Evolutionary conservation across 345 rosid genomes (phyloP).

Genomic region (Passiflora organensis): DNA sequence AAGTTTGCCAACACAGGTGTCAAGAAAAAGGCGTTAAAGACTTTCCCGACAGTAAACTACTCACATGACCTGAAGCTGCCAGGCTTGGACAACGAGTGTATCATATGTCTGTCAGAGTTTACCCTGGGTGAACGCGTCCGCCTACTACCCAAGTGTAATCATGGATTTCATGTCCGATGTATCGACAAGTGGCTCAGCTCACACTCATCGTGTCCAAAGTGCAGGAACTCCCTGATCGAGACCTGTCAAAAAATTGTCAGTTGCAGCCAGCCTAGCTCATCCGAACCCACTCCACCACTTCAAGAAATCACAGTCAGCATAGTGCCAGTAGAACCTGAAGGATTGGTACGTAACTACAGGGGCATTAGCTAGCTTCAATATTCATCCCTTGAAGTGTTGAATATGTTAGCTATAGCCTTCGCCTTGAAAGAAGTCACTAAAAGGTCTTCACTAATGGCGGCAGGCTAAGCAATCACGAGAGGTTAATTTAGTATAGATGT

Average conservation of each 20-base stretch:
- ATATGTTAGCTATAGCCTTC: too few species aligned
- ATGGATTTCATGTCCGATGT: slow-evolving; percentile 60
- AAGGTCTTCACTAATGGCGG: too few species aligned
- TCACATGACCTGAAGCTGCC: slow-evolving; percentile 31
- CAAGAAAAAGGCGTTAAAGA: slow-evolving; percentile 34
- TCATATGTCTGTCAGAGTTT: slow-evolving; percentile 50
- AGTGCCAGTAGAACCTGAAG: slow-evolving; percentile 56
- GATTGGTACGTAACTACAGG: slow-evolving; percentile 36
- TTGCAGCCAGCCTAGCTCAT: slow-evolving; percentile 34
- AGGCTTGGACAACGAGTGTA: slow-evolving; percentile 48
- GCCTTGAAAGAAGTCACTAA: too few species aligned
- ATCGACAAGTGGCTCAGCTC: slow-evolving; percentile 64
- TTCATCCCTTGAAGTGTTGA: too few species aligned
- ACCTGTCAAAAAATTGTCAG: slow-evolving; percentile 77
- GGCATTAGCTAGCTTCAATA: slow-evolving; percentile 15
- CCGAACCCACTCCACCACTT: slow-evolving; percentile 26
- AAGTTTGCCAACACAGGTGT: slow-evolving; percentile 35
- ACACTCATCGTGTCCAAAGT: slow-evolving; percentile 61
- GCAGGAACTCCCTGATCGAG: slow-evolving; percentile 64
- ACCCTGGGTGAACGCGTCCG: slow-evolving; percentile 32
- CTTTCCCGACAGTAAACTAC: slow-evolving; percentile 44
- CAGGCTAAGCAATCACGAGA: too few species aligned
- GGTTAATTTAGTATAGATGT: too few species aligned
- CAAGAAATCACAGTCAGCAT: slow-evolving; percentile 35
- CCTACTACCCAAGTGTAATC: slow-evolving; percentile 61